These are phyloP conservation scores for Hymenoscyphus infarciens DNA, from an alignment of 2,329 filamentous ascomycete species.

Conservation along the genomic window DNA sequence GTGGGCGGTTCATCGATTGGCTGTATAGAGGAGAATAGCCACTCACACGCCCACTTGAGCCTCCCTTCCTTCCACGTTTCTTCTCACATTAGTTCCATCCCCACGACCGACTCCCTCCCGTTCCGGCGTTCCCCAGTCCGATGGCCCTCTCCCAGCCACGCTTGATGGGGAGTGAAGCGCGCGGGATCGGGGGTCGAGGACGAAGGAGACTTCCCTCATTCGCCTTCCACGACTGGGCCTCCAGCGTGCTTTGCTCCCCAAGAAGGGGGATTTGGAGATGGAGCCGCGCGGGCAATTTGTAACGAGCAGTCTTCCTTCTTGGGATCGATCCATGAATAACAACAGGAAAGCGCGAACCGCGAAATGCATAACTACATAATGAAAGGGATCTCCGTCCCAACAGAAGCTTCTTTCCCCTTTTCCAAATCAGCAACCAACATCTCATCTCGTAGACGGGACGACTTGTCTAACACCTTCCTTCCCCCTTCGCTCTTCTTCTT, in stretches of 20 bases:
- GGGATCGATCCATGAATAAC: neutral
- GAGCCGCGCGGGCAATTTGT: constrained; percentile 27
- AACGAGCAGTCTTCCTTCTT: constrained; percentile 19
- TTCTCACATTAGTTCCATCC: constrained; percentile 20
- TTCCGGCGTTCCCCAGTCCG: neutral
- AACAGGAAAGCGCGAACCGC: constrained; percentile 12
- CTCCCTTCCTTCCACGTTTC: constrained; percentile 30
- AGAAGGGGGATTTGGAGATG: constrained; percentile 9
- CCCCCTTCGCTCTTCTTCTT: neutral
- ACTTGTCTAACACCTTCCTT: neutral
- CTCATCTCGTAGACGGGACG: neutral
- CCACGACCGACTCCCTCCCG: neutral
- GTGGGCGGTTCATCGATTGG: constrained; percentile 17
- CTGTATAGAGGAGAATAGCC: constrained; percentile 20
- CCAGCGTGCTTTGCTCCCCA: constrained; percentile 6
- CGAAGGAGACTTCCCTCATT: constrained; percentile 13
- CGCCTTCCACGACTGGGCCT: constrained; percentile 24
- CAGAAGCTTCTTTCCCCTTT: neutral
- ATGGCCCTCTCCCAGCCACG: constrained; percentile 16
- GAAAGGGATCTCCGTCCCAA: neutral
- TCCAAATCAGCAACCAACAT: neutral
- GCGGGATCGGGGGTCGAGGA: constrained; percentile 21
- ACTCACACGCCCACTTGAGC: constrained; percentile 28
- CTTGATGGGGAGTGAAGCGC: constrained; percentile 23
- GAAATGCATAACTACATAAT: constrained; percentile 23